Evolutionary conservation across 768 basidiomycete species (phyloP), one percentile per base, ranked within the genome.

Genomic region (Strobilomyces dryophilus): DNA sequence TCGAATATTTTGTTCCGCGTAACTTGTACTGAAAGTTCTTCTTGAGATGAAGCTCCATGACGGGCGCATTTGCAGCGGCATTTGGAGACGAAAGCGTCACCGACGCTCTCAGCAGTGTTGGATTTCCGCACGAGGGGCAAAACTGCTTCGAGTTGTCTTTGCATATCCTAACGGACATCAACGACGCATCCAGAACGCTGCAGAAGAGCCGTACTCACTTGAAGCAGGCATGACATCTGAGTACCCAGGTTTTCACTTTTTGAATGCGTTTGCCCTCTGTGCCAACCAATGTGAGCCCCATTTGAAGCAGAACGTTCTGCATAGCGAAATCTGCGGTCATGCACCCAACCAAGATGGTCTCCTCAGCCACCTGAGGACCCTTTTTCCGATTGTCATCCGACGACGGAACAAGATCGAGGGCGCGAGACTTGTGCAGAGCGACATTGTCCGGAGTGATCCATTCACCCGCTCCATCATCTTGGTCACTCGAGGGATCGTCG

Each of bases 321-420:
- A 99, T 97, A 17, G 97, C 97, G 69, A 94, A 98, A 79, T 99
- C 97, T 20, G 91, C 91, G 9, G 97, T 98, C 89, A 98, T 93
- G 67, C 95, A 97, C 17, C 94, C 97, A 6, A 81, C 83, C 48
- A 76, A 77, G 43, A 95, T 61, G 0, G 59, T 36, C 42, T 75
- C 72, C 17, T 74, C 67, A 61, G 61, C 64, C 55, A 63, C 65
- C 45, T 68, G 70, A 59, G 74, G 73, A 42, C 57, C 56, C 44
- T 72, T 73, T 29, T 62, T 66, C 1, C 10, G 26, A 5, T 61
- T 57, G 11, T 61, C 59, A 17, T 66, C 71, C n/a, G 71, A 70
- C 20, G 79, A 75, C 4, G 93, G 89, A 29, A 95, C 77, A 35
- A 97, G 78, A 21, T 93, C 82, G 36, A 95, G 79, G 27, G 90